phyloP scores from a whole-genome alignment of 768 basidiomycete genomes.

The Psilocybe cubensis region DNA sequence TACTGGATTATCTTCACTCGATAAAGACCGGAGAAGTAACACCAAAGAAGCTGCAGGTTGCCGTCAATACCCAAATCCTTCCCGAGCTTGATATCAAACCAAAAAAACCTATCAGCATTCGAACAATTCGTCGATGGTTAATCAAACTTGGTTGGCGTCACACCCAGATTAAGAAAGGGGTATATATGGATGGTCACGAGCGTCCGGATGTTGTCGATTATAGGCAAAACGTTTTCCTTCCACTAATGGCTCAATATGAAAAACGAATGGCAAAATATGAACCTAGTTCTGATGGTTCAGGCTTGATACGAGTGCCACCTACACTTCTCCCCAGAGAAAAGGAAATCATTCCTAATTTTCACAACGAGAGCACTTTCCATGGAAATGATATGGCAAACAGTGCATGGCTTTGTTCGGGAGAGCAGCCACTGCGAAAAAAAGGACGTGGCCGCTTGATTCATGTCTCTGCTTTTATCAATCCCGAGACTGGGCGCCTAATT shows the following conservation, averaged over 20 bases:
- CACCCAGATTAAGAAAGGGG: conserved; percentile 31
- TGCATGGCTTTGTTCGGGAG: conserved; percentile 19
- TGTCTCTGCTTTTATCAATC: conserved; percentile 44
- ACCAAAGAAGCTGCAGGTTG: conserved; percentile 23
- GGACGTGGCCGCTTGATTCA: conserved; percentile 37
- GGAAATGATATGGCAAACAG: conserved; percentile 23
- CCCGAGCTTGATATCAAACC: conserved; percentile 31
- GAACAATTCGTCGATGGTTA: conserved; percentile 43
- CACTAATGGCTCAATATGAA: conserved; percentile 19
- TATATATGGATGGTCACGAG: conserved; percentile 31
- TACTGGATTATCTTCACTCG: conserved; percentile 22
- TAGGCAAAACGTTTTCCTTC: conserved; percentile 14
- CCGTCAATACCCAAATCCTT: conserved; percentile 32
- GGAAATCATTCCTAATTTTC: conserved; percentile 31
- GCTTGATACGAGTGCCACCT: not conserved
- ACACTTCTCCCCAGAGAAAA: conserved; percentile 25
- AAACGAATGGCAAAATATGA: conserved; percentile 21
- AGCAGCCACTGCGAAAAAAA: conserved; percentile 34
- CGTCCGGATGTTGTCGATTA: conserved; percentile 21
- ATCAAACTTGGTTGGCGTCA: conserved; percentile 33
- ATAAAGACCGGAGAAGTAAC: conserved; percentile 32
- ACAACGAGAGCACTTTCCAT: conserved; percentile 36
- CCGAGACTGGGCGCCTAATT: conserved; percentile 35
- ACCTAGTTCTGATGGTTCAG: too few species aligned
- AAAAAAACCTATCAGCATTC: conserved; percentile 24